Evolutionary conservation across 805 yeast species (phyloP).

Genomic region (Ogataea degrootiae): DNA sequence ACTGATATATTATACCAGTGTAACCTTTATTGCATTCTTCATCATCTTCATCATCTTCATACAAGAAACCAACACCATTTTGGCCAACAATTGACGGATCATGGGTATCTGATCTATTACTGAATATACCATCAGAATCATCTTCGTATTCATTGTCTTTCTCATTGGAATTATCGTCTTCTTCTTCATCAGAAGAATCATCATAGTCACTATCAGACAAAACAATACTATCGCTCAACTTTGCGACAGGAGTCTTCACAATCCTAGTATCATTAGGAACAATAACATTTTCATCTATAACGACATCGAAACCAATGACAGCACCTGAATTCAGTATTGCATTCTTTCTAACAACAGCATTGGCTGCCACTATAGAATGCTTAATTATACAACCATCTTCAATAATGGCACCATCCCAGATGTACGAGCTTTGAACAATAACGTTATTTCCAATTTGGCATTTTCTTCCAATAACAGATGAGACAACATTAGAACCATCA

Average conservation of each 20-base stretch:
- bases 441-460: conserved; percentile 83
- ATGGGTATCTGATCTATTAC: conserved; percentile 7
- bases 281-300: conserved; percentile 48
- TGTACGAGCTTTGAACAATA: conserved; percentile 63
- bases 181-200: conserved; percentile 21
- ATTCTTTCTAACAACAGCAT: conserved; percentile 49
- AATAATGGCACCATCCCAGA: conserved; percentile 80
- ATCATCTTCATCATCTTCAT: conserved; percentile 47
- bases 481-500: conserved; percentile 58
- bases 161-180: conserved; percentile 17
- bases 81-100: conserved; percentile 38
- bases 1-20: conserved; percentile 40
- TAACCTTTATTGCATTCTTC: conserved; percentile 28
- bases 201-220: conserved; percentile 26
- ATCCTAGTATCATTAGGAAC: conserved; percentile 50
- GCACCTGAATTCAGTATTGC: conserved; percentile 61
- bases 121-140: conserved; percentile 9
- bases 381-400: conserved; percentile 57
- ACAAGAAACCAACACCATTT: conserved; percentile 46
- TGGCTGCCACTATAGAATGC: conserved; percentile 67
- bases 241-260: conserved; percentile 41
- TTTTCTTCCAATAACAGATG: conserved; percentile 79
- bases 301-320: conserved; percentile 73
- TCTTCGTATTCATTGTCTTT: conserved; percentile 17
- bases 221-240: conserved; percentile 23